Conservation (phyloP, 1,139 yeast genomes). For the Nematodospora anomalae region DNA sequence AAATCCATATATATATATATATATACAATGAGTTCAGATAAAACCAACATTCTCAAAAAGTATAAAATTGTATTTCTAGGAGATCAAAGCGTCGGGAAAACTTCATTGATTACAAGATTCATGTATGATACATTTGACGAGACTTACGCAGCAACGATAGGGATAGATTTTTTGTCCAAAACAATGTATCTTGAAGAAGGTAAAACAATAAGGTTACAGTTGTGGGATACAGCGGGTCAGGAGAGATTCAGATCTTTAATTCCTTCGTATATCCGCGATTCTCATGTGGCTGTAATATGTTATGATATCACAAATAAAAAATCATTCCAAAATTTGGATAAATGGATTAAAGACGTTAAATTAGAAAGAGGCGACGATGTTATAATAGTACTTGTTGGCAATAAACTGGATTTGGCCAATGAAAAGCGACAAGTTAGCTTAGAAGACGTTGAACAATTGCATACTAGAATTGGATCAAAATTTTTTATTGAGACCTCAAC, state of each 20-base stretch:
- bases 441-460: constrained; percentile 74
- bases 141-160: constrained; percentile 93
- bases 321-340: constrained; percentile 69
- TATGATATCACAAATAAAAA: constrained; percentile 88
- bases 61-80: constrained; percentile 93
- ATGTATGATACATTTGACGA: constrained; percentile 99
- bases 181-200: constrained; percentile 62
- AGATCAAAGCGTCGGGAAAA: constrained; percentile 97
- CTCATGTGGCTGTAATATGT: constrained; percentile 95
- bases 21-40: constrained; percentile 15
- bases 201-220: constrained; percentile 50
- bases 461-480: constrained; percentile 57
- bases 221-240: constrained; percentile 67
- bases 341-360: constrained; percentile 63
- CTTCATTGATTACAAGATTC: constrained; percentile 90
- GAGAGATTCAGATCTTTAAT: constrained; percentile 57
- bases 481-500: constrained; percentile 92
- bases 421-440: constrained; percentile 76
- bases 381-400: constrained; percentile 41
- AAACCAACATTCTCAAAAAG: constrained; percentile 47
- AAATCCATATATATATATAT: too few species aligned
- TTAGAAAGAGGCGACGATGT: constrained; percentile 72
- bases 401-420: constrained; percentile 62
- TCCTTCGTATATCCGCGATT: constrained; percentile 92
- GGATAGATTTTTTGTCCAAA: constrained; percentile 91